These are phyloP conservation scores for Geotrichum bryndzae DNA, from an alignment of 1,139 yeast species.

Conservation along the genomic window DNA sequence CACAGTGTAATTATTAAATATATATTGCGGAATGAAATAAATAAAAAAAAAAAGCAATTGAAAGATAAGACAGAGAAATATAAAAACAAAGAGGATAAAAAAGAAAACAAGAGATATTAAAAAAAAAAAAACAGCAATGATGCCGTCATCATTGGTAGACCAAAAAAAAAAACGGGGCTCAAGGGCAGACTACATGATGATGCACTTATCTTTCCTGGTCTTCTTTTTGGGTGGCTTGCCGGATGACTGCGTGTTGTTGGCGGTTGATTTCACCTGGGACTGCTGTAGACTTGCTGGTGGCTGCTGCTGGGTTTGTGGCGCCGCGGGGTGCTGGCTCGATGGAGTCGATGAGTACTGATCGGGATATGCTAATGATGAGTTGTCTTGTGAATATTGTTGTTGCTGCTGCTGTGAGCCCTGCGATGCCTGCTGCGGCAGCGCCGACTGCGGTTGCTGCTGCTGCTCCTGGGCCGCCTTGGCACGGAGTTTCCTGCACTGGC, in stretches of 20 bases:
- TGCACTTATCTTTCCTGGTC: slow-evolving; percentile 14
- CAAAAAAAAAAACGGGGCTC: not conserved
- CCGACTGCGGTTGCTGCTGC: not conserved
- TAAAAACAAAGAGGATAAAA: not conserved
- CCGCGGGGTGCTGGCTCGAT: not conserved
- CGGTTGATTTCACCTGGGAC: not conserved
- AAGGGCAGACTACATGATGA: slow-evolving; percentile 8
- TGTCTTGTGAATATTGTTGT: not conserved
- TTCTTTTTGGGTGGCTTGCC: slow-evolving; percentile 7
- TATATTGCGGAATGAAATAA: not conserved
- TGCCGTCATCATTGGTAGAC: too few relatives aligned
- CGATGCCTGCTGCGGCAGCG: not conserved
- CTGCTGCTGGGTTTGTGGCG: not conserved
- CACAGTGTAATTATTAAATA: not conserved
- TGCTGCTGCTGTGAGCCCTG: not conserved
- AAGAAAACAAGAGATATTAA: not conserved
- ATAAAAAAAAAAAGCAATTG: slow-evolving; percentile 1
- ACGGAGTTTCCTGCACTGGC: slow-evolving; percentile 49
- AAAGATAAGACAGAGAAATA: not conserved
- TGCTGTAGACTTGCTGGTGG: not conserved
- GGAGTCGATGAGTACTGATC: not conserved
- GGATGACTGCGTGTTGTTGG: not conserved
- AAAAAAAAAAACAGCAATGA: not conserved
- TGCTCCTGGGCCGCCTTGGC: not conserved
- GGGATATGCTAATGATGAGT: not conserved